Conservation (phyloP, 169 alveolate species). For the Plasmodium sp. region DNA sequence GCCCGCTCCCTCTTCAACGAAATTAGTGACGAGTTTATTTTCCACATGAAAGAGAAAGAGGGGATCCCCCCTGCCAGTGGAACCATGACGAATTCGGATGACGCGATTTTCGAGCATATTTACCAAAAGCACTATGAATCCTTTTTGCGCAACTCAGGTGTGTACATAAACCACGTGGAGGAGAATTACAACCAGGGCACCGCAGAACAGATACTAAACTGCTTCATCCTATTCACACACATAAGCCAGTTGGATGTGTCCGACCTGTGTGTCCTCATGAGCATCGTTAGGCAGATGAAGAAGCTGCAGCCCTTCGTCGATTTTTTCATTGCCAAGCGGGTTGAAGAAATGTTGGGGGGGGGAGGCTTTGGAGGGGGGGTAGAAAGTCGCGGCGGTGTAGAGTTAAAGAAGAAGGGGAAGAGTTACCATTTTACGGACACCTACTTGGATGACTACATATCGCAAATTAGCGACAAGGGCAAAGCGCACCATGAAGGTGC, state of each 20-base stretch:
- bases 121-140: conserved; percentile 6
- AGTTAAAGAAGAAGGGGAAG: neutral
- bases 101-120: conserved; percentile 39
- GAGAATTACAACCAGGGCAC: conserved; percentile 23
- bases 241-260: conserved; percentile 28
- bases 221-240: conserved; percentile 55
- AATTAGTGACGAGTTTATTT: conserved; percentile 37
- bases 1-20: conserved; percentile 54
- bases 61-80: neutral
- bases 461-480: neutral
- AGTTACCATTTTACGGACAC: conserved; percentile 34
- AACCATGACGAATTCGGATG: neutral
- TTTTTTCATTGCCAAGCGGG: conserved; percentile 51
- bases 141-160: conserved; percentile 31
- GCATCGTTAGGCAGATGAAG: conserved; percentile 22
- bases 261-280: conserved; percentile 24
- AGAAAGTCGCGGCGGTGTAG: neutral
- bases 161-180: conserved; percentile 6
- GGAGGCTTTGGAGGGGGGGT: neutral
- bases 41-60: conserved; percentile 39
- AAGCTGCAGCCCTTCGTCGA: conserved; percentile 36
- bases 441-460: conserved; percentile 53
- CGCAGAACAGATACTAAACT: conserved; percentile 53
- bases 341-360: conserved; percentile 16
- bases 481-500: neutral